These are phyloP conservation scores for Anethum foeniculum DNA, from an alignment of 140 eudicot species.

Conservation along the genomic window DNA sequence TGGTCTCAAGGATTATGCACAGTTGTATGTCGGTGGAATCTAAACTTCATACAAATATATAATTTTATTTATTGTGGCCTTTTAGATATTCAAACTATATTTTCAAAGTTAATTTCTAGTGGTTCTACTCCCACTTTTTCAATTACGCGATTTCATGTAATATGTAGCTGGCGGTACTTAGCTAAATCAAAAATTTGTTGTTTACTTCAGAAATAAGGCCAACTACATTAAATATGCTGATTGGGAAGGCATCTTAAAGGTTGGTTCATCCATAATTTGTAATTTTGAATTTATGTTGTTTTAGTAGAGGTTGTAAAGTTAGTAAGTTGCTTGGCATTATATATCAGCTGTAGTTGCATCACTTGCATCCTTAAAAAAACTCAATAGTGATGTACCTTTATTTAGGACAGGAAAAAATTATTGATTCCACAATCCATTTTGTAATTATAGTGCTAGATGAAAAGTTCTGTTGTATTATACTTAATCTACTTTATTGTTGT, in stretches of 20 bases:
- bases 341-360: background rate
- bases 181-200: background rate
- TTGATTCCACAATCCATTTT: background rate
- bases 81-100: background rate
- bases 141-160: background rate
- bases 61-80: background rate
- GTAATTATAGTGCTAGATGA: background rate
- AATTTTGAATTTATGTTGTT: background rate
- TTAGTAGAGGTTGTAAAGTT: background rate
- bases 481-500: background rate
- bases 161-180: background rate
- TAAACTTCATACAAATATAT: background rate
- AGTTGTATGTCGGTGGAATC: background rate
- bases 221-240: conserved; percentile 72
- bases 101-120: background rate
- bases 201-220: conserved; percentile 60
- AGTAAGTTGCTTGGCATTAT: background rate
- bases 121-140: background rate
- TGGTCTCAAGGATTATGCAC: conserved; percentile 3
- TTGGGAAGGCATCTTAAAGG: conserved; percentile 96
- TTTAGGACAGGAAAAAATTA: background rate
- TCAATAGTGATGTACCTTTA: background rate
- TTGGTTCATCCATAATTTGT: conserved; percentile 7
- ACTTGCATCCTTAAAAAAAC: background rate
- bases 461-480: background rate